Base-by-base conservation (phyloP, 257 asterid species). In the Cinchona pubescens region DNA sequence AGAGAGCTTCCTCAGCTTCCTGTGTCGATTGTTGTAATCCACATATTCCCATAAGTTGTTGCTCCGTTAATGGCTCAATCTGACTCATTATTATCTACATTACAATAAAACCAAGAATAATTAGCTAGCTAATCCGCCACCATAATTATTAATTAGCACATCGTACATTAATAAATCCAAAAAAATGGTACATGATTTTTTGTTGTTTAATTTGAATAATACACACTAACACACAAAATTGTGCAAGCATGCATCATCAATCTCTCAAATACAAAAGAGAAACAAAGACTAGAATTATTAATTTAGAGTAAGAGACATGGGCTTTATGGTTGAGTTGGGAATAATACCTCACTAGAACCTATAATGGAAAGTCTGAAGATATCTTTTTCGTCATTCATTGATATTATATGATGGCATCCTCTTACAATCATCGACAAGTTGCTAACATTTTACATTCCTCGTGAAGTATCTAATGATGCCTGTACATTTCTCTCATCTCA, bases 1-100 rank as follows among this genome's bases (percentile, higher is more conserved):
- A 80, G 2, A 94, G 86, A 7, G 87, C 96, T 62, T 87, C 97
- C 81, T 94, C 99, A 5, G 92, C 90, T 71, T 92, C 94, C 0
- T 87, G 88, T 1, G 92, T 87, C 0, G 96, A 84, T 70, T 92
- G 91, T 46, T 92, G 97, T 51, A 92, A 67, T n/a, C 85, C 87
- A 67, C 89, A 92, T 18, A 94, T 85, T n/a, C 82, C 92, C 75
- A 88, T 0, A 10, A 87, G 23, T 74, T 94, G 98, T 38, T 87
- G 90, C 83, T 90, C 96, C 4, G 89, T 82, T 72, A 94, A 68
- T 69, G 97, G 89, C 83, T 94, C 96, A 1, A 94, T 63, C 45
- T 90, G 96, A 32, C 73, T 79, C 84, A 85, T 38, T 5, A 91
- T 77, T 38, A 94, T 80, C 99, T 94, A 21, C 58, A 23, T 0